Percentiles rank a stretch among this genome's conserved stretches.
These are phyloP conservation scores for Macrophomina tecta DNA, from an alignment of 2,329 filamentous ascomycete genomes.

Conservation along the genomic window DNA sequence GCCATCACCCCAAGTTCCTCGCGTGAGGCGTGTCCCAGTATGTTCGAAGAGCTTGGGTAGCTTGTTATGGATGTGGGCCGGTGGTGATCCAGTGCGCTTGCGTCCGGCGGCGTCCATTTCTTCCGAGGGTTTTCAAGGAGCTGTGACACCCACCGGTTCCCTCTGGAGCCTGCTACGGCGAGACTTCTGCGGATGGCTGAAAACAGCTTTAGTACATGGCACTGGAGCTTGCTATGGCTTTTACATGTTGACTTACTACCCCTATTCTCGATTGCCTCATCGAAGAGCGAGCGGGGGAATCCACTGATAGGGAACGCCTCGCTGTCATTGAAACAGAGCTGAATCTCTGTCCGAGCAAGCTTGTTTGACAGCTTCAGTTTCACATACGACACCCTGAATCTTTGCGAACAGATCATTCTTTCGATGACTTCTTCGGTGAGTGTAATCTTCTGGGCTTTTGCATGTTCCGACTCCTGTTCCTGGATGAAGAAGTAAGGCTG, in stretches of 20 bases:
- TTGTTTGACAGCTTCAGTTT: not conserved
- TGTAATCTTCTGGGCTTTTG: not conserved
- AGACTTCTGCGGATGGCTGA: no score
- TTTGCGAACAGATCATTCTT: not conserved
- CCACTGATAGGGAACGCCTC: constrained; percentile 14
- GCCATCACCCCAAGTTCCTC: no score
- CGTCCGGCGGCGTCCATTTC: no score
- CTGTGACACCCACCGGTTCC: no score
- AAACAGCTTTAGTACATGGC: no score
- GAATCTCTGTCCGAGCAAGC: constrained; percentile 1
- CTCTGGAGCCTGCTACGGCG: no score
- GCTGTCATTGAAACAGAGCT: not conserved
- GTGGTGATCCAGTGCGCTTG: no score
- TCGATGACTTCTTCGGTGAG: not conserved
- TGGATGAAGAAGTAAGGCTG: constrained; percentile 26
- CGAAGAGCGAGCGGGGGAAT: constrained; percentile 10
- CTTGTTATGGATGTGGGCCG: no score
- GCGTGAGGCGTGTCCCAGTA: no score
- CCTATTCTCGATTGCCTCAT: not conserved
- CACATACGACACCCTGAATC: not conserved
- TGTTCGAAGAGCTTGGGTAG: no score
- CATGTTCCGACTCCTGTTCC: not conserved
- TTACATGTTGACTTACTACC: not conserved
- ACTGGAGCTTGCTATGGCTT: no score
- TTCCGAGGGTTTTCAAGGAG: no score